Evolutionary conservation across 2,329 filamentous ascomycete species (phyloP).

Genomic region (Colletotrichum chlorophyti): DNA sequence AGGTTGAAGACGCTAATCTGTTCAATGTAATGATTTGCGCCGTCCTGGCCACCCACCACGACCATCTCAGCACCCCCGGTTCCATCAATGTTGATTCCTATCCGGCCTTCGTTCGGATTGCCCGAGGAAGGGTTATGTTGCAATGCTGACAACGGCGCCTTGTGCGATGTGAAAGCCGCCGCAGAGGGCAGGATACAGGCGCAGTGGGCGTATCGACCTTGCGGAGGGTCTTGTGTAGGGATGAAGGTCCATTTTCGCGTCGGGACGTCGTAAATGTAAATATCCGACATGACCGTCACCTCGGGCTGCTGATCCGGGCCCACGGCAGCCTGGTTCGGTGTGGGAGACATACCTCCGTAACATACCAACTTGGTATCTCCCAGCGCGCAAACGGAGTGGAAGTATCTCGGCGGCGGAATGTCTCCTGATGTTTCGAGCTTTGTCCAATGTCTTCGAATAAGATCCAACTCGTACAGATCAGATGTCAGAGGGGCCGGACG

Average conservation of each 20-base stretch:
- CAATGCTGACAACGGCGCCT: conserved; percentile 83
- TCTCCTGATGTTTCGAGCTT: conserved; percentile 87
- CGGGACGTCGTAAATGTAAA: conserved; percentile 90
- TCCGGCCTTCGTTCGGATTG: conserved; percentile 86
- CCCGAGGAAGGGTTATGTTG: conserved; percentile 85
- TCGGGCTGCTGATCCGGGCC: conserved; percentile 77
- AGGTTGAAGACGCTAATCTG: conserved; percentile 99
- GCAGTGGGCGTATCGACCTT: conserved; percentile 96
- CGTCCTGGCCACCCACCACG: conserved; percentile 94
- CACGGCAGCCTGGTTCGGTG: conserved; percentile 54
- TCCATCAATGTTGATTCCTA: conserved; percentile 90
- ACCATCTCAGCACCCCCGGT: conserved; percentile 96
- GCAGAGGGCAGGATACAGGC: conserved; percentile 90
- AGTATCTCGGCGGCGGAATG: conserved; percentile 89
- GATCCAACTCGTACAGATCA: conserved; percentile 91
- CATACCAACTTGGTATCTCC: conserved; percentile 97
- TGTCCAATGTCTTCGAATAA: conserved; percentile 91
- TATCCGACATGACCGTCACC: conserved; percentile 96
- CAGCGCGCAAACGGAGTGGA: conserved; percentile 92
- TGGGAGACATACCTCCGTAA: conserved; percentile 97
- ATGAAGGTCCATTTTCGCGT: conserved; percentile 87
- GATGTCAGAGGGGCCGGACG: conserved; percentile 82
- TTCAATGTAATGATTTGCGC: conserved; percentile 98
- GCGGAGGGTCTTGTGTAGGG: conserved; percentile 79
- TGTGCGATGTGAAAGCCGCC: conserved; percentile 83